Evolutionary conservation across 495 filamentous ascomycete genomes (phyloP).

Genomic region (Filosporella fistucella): DNA sequence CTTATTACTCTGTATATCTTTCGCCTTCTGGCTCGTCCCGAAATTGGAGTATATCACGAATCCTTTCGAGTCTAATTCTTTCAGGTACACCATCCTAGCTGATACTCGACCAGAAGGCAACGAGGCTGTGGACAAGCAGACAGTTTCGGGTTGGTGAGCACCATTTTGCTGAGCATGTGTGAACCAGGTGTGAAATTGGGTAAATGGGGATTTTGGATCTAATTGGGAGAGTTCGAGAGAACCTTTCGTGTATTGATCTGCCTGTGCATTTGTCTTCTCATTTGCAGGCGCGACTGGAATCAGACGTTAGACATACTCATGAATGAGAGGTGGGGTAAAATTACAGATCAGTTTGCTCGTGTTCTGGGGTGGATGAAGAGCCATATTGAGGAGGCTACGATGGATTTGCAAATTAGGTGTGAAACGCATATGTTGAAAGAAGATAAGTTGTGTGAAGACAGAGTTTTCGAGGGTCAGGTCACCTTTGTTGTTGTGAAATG

Average conservation of each 20-base stretch:
- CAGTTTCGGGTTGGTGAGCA: slow-evolving; percentile 71
- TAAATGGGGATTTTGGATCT: slow-evolving; percentile 50
- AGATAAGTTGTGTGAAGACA: background rate
- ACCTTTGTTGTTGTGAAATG: background rate
- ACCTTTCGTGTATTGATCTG: slow-evolving; percentile 58
- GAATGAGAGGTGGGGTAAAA: slow-evolving; percentile 34
- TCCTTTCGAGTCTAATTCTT: slow-evolving; percentile 71
- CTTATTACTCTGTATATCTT: slow-evolving; percentile 60
- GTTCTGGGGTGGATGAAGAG: slow-evolving; percentile 38
- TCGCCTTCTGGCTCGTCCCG: slow-evolving; percentile 67
- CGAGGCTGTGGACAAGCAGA: slow-evolving; percentile 76
- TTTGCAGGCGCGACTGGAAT: slow-evolving; percentile 31
- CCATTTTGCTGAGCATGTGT: slow-evolving; percentile 53
- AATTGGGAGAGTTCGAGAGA: slow-evolving; percentile 50
- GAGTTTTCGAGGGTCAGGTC: slow-evolving; percentile 14
- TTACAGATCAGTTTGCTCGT: slow-evolving; percentile 47
- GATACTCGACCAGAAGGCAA: slow-evolving; percentile 82
- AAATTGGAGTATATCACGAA: slow-evolving; percentile 95
- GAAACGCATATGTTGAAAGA: slow-evolving; percentile 13
- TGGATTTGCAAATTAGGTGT: slow-evolving; percentile 15
- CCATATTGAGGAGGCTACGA: slow-evolving; percentile 32
- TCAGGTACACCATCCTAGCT: slow-evolving; percentile 85
- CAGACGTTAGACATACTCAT: slow-evolving; percentile 23
- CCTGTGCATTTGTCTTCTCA: slow-evolving; percentile 37
- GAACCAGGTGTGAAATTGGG: slow-evolving; percentile 89